Conservation (phyloP, 148 eudicot species). For the Rhododendron ovatum region DNA sequence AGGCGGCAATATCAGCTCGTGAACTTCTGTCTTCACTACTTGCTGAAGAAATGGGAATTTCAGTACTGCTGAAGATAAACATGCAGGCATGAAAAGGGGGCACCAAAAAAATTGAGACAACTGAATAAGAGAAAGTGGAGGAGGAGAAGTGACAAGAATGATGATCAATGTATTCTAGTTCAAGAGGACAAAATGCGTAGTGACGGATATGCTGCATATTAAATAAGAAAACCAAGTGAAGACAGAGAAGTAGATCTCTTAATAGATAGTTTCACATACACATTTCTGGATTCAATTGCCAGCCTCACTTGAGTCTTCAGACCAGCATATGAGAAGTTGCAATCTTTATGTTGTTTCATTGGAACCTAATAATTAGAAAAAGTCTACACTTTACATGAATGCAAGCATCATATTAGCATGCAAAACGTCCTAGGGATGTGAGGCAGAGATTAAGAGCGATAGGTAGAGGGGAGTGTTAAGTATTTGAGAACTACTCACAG, state of each 20-base stretch:
- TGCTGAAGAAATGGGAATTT: conserved; percentile 67
- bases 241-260: not conserved
- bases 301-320: conserved; percentile 96
- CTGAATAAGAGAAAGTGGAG: not conserved
- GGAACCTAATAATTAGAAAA: conserved; percentile 56
- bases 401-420: not conserved
- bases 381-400: conserved; percentile 6
- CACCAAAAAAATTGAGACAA: not conserved
- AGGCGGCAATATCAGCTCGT: conserved; percentile 93
- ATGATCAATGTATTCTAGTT: not conserved
- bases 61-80: conserved; percentile 49
- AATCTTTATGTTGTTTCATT: conserved; percentile 96
- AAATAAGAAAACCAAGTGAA: not conserved
- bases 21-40: conserved; percentile 66
- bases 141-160: conserved; percentile 4
- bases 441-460: not conserved
- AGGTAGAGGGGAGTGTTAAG: not conserved
- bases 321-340: conserved; percentile 98
- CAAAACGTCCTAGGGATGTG: not conserved
- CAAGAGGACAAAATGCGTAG: not conserved
- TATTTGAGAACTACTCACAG: conserved; percentile 32
- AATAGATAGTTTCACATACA: conserved; percentile 42
- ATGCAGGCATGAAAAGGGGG: conserved; percentile 5
- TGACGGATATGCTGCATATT: not conserved
- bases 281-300: conserved; percentile 74